These are phyloP conservation scores for Aspergillus flavus DNA, from an alignment of 2,329 filamentous ascomycete genomes.

Conservation along the genomic window DNA sequence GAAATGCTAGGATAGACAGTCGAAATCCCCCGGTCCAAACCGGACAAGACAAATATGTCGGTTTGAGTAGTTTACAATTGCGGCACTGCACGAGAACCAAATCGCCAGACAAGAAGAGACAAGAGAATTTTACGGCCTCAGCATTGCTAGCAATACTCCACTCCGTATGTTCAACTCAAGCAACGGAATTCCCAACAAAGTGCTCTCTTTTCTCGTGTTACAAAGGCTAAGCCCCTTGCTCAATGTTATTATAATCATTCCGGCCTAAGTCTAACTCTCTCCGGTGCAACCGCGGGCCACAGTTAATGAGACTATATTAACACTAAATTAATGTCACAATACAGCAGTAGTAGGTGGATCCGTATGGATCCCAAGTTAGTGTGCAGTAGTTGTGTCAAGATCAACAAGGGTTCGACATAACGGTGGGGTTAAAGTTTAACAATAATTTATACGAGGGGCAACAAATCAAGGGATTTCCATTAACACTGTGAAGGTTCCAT, in stretches of 20 bases:
- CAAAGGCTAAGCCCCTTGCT: neutral
- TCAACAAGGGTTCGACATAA: neutral
- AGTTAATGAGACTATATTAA: neutral
- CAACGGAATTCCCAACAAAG: too few relatives aligned
- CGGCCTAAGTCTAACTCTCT: neutral
- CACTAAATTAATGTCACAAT: neutral
- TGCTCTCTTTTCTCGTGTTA: neutral
- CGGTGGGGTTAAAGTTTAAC: neutral
- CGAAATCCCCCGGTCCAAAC: too few relatives aligned
- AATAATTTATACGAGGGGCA: neutral
- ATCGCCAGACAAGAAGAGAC: too few relatives aligned
- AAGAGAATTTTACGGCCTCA: too few relatives aligned
- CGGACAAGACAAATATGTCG: too few relatives aligned
- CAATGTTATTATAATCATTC: neutral
- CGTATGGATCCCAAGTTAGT: neutral
- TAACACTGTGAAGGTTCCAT: neutral
- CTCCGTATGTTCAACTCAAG: too few relatives aligned
- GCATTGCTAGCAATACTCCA: too few relatives aligned
- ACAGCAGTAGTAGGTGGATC: neutral
- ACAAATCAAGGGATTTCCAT: neutral
- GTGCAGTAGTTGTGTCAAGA: neutral
- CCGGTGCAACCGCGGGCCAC: neutral
- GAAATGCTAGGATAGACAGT: too few relatives aligned
- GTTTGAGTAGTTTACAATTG: neutral
- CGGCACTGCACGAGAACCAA: too few relatives aligned